Conservation (phyloP, 495 filamentous ascomycete genomes). For the Neurospora hispaniola region DNA sequence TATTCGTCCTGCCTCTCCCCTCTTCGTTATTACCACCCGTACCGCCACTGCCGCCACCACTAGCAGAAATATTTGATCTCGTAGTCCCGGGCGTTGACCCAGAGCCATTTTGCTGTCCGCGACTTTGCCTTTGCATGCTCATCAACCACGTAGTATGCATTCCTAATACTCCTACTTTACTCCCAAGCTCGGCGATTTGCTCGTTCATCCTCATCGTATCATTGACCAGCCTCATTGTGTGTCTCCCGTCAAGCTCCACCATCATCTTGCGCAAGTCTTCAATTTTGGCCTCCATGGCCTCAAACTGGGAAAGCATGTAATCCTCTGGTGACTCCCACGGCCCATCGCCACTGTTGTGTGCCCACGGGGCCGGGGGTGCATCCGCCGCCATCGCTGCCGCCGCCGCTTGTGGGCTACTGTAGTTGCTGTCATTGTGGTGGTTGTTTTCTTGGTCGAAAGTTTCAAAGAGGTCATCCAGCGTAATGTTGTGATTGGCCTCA, state of each 20-base stretch:
- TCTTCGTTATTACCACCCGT: neutral
- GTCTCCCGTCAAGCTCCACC: conserved; percentile 36
- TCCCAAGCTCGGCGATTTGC: conserved; percentile 42
- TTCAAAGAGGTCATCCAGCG: neutral
- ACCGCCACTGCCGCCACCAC: neutral
- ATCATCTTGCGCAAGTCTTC: conserved; percentile 33
- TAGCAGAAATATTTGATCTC: neutral
- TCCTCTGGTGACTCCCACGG: conserved; percentile 11
- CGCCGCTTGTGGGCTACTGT: conserved; percentile 2
- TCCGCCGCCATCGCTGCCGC: neutral
- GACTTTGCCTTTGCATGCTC: conserved; percentile 24
- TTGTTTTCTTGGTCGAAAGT: conserved; percentile 1
- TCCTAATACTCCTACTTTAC: conserved; percentile 37
- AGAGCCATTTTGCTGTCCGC: conserved; percentile 7
- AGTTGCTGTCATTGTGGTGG: conserved; percentile 5
- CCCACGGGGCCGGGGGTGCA: conserved; percentile 4
- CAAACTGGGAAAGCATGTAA: conserved; percentile 28
- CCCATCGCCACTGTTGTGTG: neutral
- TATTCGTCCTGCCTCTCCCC: neutral
- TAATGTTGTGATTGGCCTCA: neutral
- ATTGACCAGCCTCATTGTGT: conserved; percentile 39
- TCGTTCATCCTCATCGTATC: conserved; percentile 40
- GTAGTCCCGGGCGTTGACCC: neutral
- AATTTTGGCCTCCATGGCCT: conserved; percentile 36
- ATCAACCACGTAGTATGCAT: conserved; percentile 48